Evolutionary conservation across 257 asterid species (phyloP).

Genomic region (Solanum rostratum): DNA sequence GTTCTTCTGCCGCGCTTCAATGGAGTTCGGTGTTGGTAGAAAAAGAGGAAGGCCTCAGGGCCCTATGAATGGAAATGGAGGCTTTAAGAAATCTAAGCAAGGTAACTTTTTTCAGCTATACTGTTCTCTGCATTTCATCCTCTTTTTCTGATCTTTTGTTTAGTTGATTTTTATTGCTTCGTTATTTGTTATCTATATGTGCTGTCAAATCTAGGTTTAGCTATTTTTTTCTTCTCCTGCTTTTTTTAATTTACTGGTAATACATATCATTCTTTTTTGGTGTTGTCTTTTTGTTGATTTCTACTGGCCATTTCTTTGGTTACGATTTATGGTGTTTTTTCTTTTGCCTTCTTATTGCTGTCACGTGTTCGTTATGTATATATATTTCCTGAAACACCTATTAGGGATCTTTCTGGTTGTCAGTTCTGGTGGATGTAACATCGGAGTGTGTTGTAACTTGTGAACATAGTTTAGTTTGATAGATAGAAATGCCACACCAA

Average conservation of each 20-base stretch:
- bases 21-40: constrained; percentile 50
- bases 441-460: not conserved
- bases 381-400: not conserved
- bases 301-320: not conserved
- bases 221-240: not conserved
- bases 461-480: not conserved
- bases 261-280: not conserved
- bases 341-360: not conserved
- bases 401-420: not conserved
- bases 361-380: not conserved
- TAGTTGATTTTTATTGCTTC: not conserved
- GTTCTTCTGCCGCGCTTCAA: not conserved
- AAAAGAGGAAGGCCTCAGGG: constrained; percentile 48
- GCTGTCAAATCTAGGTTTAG: constrained; percentile 5
- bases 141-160: not conserved
- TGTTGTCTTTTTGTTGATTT: not conserved
- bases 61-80: constrained; percentile 46
- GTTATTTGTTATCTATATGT: not conserved
- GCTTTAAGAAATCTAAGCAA: constrained; percentile 47
- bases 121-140: not conserved
- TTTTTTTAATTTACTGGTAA: not conserved
- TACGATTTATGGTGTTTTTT: not conserved
- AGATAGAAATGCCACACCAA: not conserved
- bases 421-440: not conserved
- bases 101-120: constrained; percentile 11